Conservation (phyloP, 2,329 filamentous ascomycete species). For the Alternaria infectoria region DNA sequence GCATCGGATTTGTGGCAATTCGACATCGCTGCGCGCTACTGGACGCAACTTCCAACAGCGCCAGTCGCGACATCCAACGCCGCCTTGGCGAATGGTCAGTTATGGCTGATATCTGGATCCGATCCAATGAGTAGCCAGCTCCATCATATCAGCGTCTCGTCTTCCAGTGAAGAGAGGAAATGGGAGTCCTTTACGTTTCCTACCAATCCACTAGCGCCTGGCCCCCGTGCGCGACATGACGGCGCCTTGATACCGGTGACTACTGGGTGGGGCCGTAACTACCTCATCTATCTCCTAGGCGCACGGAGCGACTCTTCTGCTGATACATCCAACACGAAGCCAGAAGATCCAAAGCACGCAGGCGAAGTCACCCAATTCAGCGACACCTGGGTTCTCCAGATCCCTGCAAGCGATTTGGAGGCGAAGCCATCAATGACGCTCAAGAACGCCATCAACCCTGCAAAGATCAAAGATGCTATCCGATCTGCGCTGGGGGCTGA, state of each 20-base stretch:
- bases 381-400: conserved; percentile 55
- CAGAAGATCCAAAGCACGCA: conserved; percentile 13
- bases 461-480: conserved; percentile 53
- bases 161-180: conserved; percentile 24
- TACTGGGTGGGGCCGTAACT: conserved; percentile 54
- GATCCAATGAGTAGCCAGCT: conserved; percentile 41
- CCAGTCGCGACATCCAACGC: conserved; percentile 43
- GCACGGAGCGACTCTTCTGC: conserved; percentile 16
- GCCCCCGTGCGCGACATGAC: conserved; percentile 48
- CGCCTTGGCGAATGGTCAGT: conserved; percentile 43
- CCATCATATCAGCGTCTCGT: conserved; percentile 33
- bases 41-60: conserved; percentile 34
- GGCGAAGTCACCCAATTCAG: conserved; percentile 42
- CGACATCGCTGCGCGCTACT: conserved; percentile 24
- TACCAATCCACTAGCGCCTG: conserved; percentile 52
- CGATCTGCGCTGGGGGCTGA: conserved; percentile 50
- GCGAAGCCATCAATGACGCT: conserved; percentile 28
- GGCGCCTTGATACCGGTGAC: conserved; percentile 50
- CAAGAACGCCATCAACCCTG: conserved; percentile 48
- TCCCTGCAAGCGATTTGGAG: conserved; percentile 46
- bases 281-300: conserved; percentile 54
- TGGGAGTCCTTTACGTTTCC: conserved; percentile 53
- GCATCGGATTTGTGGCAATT: conserved; percentile 39
- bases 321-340: not conserved
- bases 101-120: conserved; percentile 50